These are phyloP conservation scores for Penicillium canariense DNA, from an alignment of 495 filamentous ascomycete genomes.

Conservation along the genomic window DNA sequence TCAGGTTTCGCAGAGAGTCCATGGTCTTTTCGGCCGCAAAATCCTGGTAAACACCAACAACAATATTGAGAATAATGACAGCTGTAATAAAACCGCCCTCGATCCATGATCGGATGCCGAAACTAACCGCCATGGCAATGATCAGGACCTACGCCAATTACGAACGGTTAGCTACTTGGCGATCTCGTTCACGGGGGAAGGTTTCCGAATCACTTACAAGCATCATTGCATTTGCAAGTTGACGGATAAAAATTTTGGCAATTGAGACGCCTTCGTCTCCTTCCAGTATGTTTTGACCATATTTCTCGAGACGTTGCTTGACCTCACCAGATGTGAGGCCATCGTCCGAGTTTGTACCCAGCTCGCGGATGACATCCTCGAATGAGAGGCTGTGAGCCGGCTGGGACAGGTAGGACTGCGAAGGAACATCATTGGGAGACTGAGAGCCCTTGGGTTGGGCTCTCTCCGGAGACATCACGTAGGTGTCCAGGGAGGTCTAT, in stretches of 20 bases:
- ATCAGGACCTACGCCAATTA: conserved; percentile 54
- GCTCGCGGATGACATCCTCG: conserved; percentile 54
- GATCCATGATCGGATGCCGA: conserved; percentile 66
- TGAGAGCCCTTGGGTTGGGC: conserved; percentile 40
- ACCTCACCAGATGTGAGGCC: conserved; percentile 59
- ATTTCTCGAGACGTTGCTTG: conserved; percentile 50
- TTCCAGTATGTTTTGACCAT: conserved; percentile 62
- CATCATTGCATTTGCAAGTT: conserved; percentile 69
- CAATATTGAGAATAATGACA: conserved; percentile 65
- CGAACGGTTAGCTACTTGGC: neutral
- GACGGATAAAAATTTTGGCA: conserved; percentile 56
- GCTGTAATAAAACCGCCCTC: conserved; percentile 67
- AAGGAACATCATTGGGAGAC: conserved; percentile 3
- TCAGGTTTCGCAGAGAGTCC: conserved; percentile 63
- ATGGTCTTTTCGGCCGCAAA: conserved; percentile 74
- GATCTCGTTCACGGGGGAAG: neutral
- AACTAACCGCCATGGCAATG: conserved; percentile 68
- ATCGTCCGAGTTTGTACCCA: conserved; percentile 57
- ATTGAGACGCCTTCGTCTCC: conserved; percentile 56
- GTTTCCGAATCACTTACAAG: conserved; percentile 37
- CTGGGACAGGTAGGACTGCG: conserved; percentile 41
- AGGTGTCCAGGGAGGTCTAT: neutral
- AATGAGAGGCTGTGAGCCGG: conserved; percentile 64
- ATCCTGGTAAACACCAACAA: conserved; percentile 69
- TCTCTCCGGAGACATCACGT: conserved; percentile 46